Base-by-base conservation (phyloP, 495 filamentous ascomycete genomes). In the Friedmanniomyces endolithicus region DNA sequence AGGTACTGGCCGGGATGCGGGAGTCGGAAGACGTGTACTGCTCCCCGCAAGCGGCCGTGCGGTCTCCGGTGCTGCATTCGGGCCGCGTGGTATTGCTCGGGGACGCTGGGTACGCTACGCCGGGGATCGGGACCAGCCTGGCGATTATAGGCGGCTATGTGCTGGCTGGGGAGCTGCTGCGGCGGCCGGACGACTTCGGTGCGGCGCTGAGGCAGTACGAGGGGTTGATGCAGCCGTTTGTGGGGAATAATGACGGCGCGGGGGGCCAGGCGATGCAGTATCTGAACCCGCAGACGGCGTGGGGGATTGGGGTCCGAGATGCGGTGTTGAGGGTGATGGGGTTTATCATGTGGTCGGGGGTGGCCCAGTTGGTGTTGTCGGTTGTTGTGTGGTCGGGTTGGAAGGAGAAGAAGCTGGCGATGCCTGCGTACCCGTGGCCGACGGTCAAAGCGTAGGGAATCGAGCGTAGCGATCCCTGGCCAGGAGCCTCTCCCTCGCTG, bases 1-100 rank as follows among this genome's bases (percentile, higher is more conserved):
- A 61, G 19, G 25, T 64, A 6, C 41, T 64, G 39, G 33, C 52
- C 46, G 59, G 55, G 14, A 64, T 64, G 62, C 50, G 61, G 14
- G 14, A 52, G 25, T 33, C 55, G 14, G 59, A 62, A 2, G 62
- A 64, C 45, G 58, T 62, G 39, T 64, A 64, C 59, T 51, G 54
- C 55, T 47, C 43, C 7, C n/a, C 48, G 19, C 49, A 52, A 20
- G 62, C 50, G 1, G 49, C 56, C 29, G 57, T 60, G 14, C 37
- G 53, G 22, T 31, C 50, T 34, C 46, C 58, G 0, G 53, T 48
- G 24, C 53, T 57, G 44, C 50, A 50, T 12, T 35, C 47, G 17
- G 51, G 48, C 37, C 48, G 62, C 25, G 50, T 52, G 20, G 50
- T 53, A 1, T 33, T 64, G 34, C 14, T 64, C 16, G 62, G 62